Base-by-base conservation (phyloP, 176 grass and related monocot species). In the Rhynchospora pubera region DNA sequence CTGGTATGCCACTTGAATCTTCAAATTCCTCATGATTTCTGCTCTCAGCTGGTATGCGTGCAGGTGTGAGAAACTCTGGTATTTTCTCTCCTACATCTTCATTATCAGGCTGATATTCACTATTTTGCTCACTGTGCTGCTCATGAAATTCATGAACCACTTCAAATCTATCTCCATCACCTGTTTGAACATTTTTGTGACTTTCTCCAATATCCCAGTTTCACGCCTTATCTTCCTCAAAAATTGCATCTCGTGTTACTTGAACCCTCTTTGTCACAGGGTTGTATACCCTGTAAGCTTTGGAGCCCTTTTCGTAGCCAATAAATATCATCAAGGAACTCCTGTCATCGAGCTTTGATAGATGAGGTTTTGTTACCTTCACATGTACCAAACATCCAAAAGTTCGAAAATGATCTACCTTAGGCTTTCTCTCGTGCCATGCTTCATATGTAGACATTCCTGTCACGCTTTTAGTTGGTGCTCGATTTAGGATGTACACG, bases 321-420 rank as follows among this genome's bases (percentile, higher is more conserved):
- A 81, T 9, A 13, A 79, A 79, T 5, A 59, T 9, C 50, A 79
- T 79, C 14, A 28, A 28, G 26, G 26, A 28, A 28, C 26, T 28
- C 26, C 50, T 58, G 21, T 79, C 76, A 79, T 79, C 76, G 7
- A 79, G 76, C 9, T 79, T 79, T 4, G 14, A 57, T 10, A 59
- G 26, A 14, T 58, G 56, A 58, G 56, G 56, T 5, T n/a, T 58
- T 39, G 34, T 39, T 39, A 39, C 0, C 34, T 39, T 39, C 34
- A 39, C 34, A 39, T 39, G 34, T 4, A 39, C 34, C 4, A 39
- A 39, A 39, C 34, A 39, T 39, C 34, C 34, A 39, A 39, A 39
- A 5, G 34, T 39, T 39, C 34, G 34, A 39, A 39, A 39, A 3
- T 39, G 34, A 5, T 39, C 34, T 39, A 39, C 34, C 34, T 39